A percentile compares a stretch with the other conserved stretches of the same genome.
phyloP scores from a whole-genome alignment of 1,284 basidiomycete species.

The Amylostereum chailletii region DNA sequence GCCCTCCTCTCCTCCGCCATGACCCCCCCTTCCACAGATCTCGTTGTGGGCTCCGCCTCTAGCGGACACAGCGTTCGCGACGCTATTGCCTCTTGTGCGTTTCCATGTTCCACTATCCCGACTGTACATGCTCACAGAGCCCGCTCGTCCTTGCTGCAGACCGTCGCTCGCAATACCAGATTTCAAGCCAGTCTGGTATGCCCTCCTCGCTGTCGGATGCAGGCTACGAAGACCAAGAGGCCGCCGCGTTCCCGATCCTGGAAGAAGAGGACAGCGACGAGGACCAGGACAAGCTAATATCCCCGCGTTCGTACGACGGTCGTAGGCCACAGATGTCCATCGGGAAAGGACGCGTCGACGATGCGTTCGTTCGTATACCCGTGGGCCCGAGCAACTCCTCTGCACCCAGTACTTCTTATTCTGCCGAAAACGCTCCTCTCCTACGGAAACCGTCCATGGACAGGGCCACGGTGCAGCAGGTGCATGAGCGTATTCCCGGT shows the following conservation, averaged over 20 bases:
- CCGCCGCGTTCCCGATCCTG: conserved; percentile 26
- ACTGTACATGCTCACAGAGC: conserved; percentile 14
- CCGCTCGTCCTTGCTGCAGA: conserved; percentile 29
- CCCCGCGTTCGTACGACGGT: conserved; percentile 18
- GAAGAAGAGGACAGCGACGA: conserved; percentile 23
- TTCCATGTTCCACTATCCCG: conserved; percentile 22
- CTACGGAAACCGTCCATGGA: conserved; percentile 20
- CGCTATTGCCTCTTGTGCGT: conserved; percentile 37
- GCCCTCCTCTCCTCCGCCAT: conserved; percentile 17
- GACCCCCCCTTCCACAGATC: conserved; percentile 34
- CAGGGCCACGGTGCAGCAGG: conserved; percentile 10
- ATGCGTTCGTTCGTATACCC: neutral
- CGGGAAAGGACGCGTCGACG: neutral
- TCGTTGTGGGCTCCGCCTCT: conserved; percentile 42
- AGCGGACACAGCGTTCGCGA: conserved; percentile 47
- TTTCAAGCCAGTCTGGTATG: conserved; percentile 45
- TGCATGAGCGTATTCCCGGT: conserved; percentile 25
- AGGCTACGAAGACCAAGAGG: conserved; percentile 28
- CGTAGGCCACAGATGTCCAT: neutral
- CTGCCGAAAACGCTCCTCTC: conserved; percentile 30
- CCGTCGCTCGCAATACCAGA: conserved; percentile 52
- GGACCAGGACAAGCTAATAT: conserved; percentile 22
- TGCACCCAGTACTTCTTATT: neutral
- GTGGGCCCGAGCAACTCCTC: neutral
- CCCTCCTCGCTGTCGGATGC: conserved; percentile 26